Evolutionary conservation across 176 grass and related monocot genomes (phyloP), one percentile per base, ranked within the genome.

Genomic region (Typha latifolia): DNA sequence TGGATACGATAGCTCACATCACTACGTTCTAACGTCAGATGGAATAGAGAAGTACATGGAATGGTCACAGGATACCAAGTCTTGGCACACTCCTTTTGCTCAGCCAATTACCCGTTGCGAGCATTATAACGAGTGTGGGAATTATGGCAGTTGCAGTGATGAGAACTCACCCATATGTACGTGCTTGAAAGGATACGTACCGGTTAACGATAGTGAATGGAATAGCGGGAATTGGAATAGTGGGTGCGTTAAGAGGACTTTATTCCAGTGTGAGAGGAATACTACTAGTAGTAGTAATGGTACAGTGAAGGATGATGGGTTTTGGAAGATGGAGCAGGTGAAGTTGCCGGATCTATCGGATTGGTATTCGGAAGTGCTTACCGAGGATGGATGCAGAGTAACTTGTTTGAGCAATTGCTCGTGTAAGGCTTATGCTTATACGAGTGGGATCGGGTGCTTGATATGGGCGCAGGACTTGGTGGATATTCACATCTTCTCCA

Each of bases 271-370:
- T 62, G 77, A 77, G 65, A 27, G 14, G 56, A 73, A 82, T 67
- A 32, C n/a, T n/a, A n/a, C 62, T 34, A 0, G 4, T 34, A 12
- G 14, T 14, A 69, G 34, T 55, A 63, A 27, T 21, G 50, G 37
- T 43, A 43, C 18, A 4, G 49, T 2, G 16, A 68, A 48, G 18
- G 61, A 15, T 5, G 92, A 82, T 18, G 74, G 9, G 5, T 96
- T 96, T 71, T 66, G 74, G 72, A 62, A 57, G 29, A 51, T 96
- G 8, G 21, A 75, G 0, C 72, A 68, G 22, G 69, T 91, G 72
- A 96, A 96, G 85, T 72, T 96, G 62, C 88, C 93, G 22, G 66
- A 96, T 69, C 70, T 71, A 66, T 88, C 91, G 22, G 59, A 49
- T 4, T 86, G 84, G 86, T 48, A 56, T 19, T 27, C 29, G 11